These are phyloP conservation scores for Capillidium heterosporum DNA, from an alignment of 371 early-diverging fungal genomes.

Conservation along the genomic window DNA sequence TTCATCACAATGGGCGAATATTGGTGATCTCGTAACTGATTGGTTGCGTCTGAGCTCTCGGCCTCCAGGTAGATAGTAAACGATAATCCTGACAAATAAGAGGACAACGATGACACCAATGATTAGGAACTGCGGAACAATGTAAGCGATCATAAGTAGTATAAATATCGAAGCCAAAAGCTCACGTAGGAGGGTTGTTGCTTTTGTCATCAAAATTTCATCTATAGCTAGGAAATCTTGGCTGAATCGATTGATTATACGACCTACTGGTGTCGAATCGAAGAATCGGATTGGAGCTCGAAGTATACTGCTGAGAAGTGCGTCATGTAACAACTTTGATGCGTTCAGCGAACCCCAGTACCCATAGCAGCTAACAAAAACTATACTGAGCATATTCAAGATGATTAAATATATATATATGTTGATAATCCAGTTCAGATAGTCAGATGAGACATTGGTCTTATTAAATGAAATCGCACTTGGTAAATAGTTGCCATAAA, in stretches of 20 bases:
- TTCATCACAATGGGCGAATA: conserved; percentile 62
- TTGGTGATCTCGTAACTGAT: conserved; percentile 49
- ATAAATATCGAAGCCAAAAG: conserved; percentile 28
- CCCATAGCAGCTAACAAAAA: conserved; percentile 5
- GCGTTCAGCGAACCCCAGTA: conserved; percentile 24
- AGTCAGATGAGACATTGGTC: conserved; percentile 5
- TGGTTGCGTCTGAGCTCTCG: conserved; percentile 68
- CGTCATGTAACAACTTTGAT: conserved; percentile 22
- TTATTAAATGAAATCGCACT: background rate
- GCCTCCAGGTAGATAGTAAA: conserved; percentile 42
- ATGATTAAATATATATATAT: conserved; percentile 8
- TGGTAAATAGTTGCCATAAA: background rate
- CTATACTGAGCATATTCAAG: background rate
- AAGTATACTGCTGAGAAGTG: conserved; percentile 27
- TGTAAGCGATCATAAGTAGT: conserved; percentile 32
- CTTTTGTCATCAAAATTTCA: conserved; percentile 26
- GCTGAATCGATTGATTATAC: conserved; percentile 61
- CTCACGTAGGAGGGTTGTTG: conserved; percentile 30
- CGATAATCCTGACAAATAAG: conserved; percentile 26
- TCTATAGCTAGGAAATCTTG: conserved; percentile 62
- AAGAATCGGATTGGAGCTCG: conserved; percentile 59
- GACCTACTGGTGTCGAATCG: conserved; percentile 74
- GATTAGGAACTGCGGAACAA: conserved; percentile 36
- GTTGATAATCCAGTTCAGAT: conserved; percentile 7
- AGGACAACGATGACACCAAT: conserved; percentile 14